Evolutionary conservation across 2,329 filamentous ascomycete species (phyloP).

Genomic region (Fusarium secorum): DNA sequence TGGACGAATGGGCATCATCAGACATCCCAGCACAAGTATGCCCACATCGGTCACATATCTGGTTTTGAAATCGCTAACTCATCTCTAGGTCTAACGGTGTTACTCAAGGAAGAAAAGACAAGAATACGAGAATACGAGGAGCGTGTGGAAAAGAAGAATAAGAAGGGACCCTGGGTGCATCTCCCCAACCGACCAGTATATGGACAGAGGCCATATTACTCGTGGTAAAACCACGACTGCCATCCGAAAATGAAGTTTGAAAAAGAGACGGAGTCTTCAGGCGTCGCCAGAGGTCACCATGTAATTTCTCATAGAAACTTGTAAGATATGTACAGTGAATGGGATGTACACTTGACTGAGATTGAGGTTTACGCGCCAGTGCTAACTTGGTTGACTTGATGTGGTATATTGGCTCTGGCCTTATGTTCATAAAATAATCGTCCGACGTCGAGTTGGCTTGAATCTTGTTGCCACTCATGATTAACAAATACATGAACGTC

Average conservation of each 20-base stretch:
- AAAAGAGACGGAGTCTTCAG: slow-evolving; percentile 4
- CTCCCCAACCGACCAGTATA: slow-evolving; percentile 86
- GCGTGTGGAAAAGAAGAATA: slow-evolving; percentile 75
- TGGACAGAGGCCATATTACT: slow-evolving; percentile 87
- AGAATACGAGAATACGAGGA: slow-evolving; percentile 82
- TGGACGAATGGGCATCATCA: slow-evolving; percentile 72
- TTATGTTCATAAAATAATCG: slow-evolving; percentile 1
- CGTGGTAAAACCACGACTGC: slow-evolving; percentile 69
- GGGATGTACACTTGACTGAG: slow-evolving; percentile 39
- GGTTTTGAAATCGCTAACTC: slow-evolving; percentile 25
- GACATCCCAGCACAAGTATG: slow-evolving; percentile 78
- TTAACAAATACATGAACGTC: neutral
- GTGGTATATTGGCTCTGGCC: neutral
- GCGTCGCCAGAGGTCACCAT: slow-evolving; percentile 11
- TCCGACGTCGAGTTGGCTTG: neutral
- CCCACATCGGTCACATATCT: slow-evolving; percentile 38
- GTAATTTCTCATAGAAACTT: slow-evolving; percentile 39
- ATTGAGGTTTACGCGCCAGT: neutral
- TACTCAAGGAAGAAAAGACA: slow-evolving; percentile 94
- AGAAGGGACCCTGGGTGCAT: slow-evolving; percentile 84
- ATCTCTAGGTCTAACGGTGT: slow-evolving; percentile 71
- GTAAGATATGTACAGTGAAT: slow-evolving; percentile 50
- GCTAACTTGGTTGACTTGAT: neutral
- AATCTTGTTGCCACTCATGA: neutral
- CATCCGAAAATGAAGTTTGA: neutral